These are phyloP conservation scores for Sarocladiaceae sp. DNA, from an alignment of 2,329 filamentous ascomycete species.

Conservation along the genomic window DNA sequence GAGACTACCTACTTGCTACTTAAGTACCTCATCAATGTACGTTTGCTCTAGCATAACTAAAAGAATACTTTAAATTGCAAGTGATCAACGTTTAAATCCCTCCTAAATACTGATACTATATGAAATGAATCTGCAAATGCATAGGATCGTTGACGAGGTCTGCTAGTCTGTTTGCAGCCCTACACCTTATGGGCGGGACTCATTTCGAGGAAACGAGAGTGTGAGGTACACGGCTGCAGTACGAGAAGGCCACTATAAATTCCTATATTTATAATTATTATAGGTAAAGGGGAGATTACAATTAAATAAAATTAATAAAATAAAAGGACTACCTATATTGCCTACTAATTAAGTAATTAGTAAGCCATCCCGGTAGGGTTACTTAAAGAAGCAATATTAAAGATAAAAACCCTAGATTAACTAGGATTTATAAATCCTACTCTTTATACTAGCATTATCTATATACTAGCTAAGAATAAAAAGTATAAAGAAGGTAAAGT, in stretches of 20 bases:
- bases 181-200: background rate
- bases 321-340: background rate
- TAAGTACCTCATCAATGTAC: too few species aligned
- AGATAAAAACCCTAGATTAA: background rate
- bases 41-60: too few species aligned
- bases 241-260: background rate
- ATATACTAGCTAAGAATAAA: background rate
- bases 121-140: too few species aligned
- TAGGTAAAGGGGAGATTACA: background rate
- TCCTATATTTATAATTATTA: background rate
- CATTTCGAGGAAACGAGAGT: background rate
- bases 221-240: background rate
- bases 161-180: too few species aligned
- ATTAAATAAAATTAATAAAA: background rate
- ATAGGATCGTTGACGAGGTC: too few species aligned
- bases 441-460: background rate
- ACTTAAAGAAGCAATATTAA: background rate
- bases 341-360: background rate
- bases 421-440: background rate
- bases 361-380: background rate
- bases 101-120: too few species aligned
- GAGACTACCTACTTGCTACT: too few species aligned
- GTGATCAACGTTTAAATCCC: too few species aligned
- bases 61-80: too few species aligned
- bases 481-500: background rate